Conservation (phyloP, 2,329 filamentous ascomycete species). For the Sclerotinia minor region DNA sequence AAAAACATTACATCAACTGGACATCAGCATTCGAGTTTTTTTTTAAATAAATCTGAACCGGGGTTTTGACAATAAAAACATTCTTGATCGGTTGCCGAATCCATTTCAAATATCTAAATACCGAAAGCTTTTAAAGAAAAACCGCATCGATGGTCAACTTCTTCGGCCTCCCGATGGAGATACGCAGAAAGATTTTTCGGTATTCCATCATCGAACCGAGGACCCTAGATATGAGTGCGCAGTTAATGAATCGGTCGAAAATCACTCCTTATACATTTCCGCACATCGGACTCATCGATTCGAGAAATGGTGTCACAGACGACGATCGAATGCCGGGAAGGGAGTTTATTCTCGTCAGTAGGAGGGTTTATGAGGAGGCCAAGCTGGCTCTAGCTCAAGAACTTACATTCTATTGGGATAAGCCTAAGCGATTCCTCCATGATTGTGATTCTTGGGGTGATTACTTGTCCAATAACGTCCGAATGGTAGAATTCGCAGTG, state of each 20-base stretch:
- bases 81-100: background rate
- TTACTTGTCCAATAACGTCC: background rate
- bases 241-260: background rate
- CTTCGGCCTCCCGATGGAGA: background rate
- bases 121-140: background rate
- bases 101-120: background rate
- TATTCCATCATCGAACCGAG: background rate
- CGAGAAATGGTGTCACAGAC: background rate
- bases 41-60: background rate
- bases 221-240: background rate
- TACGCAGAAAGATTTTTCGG: background rate
- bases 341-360: background rate
- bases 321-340: background rate
- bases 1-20: background rate
- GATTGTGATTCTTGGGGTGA: background rate
- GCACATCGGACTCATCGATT: background rate
- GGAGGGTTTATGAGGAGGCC: background rate
- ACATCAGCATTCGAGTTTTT: background rate
- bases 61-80: background rate
- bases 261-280: background rate
- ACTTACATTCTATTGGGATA: background rate
- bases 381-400: background rate
- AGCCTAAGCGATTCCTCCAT: background rate
- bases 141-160: background rate
- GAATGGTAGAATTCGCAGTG: background rate